Percentiles rank a stretch among this genome's conserved stretches.
Evolutionary conservation across 2,329 filamentous ascomycete species (phyloP).

Genomic region (Penicillium sp.): DNA sequence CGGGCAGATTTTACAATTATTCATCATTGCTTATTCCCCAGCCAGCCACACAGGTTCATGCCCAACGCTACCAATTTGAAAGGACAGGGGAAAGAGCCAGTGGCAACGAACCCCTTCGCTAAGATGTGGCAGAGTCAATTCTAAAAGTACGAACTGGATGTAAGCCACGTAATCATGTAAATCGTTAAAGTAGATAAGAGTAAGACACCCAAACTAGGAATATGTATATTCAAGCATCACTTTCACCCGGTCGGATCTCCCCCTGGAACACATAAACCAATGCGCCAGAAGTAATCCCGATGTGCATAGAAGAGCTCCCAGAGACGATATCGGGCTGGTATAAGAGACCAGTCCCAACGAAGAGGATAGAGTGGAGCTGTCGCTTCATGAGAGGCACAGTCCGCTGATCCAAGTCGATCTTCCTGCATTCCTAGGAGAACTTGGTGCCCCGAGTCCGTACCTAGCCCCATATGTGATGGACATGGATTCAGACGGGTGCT

Average conservation of each 20-base stretch:
- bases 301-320: slow-evolving; percentile 94
- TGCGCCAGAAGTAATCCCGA: slow-evolving; percentile 92
- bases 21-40: background rate
- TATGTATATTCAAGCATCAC: background rate
- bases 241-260: slow-evolving; percentile 46
- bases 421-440: slow-evolving; percentile 26
- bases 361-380: slow-evolving; percentile 7
- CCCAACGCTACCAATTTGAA: background rate
- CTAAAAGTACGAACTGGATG: background rate
- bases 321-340: slow-evolving; percentile 65
- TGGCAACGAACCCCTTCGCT: background rate
- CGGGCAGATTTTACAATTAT: background rate
- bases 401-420: slow-evolving; percentile 1
- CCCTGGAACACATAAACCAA: slow-evolving; percentile 85
- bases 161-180: background rate
- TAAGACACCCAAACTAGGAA: too few species aligned
- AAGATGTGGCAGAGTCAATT: background rate
- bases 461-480: background rate
- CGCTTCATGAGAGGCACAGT: slow-evolving; percentile 30
- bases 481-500: slow-evolving; percentile 1
- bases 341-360: slow-evolving; percentile 22
- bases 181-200: background rate
- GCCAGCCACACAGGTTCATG: background rate
- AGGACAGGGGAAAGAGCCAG: background rate
- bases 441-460: slow-evolving; percentile 4